These are phyloP conservation scores for Phytophthora crassamura DNA, from an alignment of 352 stramenopile species.

Conservation along the genomic window DNA sequence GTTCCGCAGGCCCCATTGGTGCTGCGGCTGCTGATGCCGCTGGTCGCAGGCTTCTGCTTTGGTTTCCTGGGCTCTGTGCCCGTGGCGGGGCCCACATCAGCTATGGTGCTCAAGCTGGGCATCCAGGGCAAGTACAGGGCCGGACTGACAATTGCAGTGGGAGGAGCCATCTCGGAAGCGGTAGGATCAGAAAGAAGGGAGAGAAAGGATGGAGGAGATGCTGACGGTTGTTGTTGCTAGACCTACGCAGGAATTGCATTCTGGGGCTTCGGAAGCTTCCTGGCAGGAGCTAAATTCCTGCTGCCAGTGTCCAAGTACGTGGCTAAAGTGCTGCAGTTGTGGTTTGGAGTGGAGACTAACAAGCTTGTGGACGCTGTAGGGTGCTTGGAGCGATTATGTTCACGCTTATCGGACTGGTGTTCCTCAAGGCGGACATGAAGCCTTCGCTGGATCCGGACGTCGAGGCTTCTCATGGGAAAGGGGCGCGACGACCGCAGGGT, in stretches of 20 bases:
- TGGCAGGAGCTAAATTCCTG: slow-evolving; percentile 84
- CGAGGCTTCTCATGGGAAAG: slow-evolving; percentile 58
- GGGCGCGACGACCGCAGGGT: slow-evolving; percentile 53
- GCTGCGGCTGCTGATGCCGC: slow-evolving; percentile 69
- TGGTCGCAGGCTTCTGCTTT: slow-evolving; percentile 85
- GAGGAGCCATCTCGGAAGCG: slow-evolving; percentile 84
- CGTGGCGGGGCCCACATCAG: slow-evolving; percentile 83
- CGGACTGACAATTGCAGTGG: slow-evolving; percentile 81
- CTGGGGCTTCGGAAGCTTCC: slow-evolving; percentile 90
- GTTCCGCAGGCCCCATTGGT: slow-evolving; percentile 46
- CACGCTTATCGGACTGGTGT: slow-evolving; percentile 80
- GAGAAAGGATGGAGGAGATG: background rate
- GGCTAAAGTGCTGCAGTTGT: background rate
- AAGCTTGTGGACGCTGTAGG: slow-evolving; percentile 35
- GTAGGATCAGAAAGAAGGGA: slow-evolving; percentile 34
- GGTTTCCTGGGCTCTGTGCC: slow-evolving; percentile 88
- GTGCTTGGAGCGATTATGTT: slow-evolving; percentile 89
- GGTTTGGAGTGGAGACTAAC: slow-evolving; percentile 1
- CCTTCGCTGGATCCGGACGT: slow-evolving; percentile 70
- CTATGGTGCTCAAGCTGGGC: slow-evolving; percentile 89
- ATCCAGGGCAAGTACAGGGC: slow-evolving; percentile 89
- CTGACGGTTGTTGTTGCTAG: slow-evolving; percentile 35
- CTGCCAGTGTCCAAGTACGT: slow-evolving; percentile 88
- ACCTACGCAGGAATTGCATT: slow-evolving; percentile 90
- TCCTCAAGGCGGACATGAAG: slow-evolving; percentile 84